Base-by-base conservation (phyloP, 2,329 filamentous ascomycete genomes). In the Pseudofabraea citricarpa region DNA sequence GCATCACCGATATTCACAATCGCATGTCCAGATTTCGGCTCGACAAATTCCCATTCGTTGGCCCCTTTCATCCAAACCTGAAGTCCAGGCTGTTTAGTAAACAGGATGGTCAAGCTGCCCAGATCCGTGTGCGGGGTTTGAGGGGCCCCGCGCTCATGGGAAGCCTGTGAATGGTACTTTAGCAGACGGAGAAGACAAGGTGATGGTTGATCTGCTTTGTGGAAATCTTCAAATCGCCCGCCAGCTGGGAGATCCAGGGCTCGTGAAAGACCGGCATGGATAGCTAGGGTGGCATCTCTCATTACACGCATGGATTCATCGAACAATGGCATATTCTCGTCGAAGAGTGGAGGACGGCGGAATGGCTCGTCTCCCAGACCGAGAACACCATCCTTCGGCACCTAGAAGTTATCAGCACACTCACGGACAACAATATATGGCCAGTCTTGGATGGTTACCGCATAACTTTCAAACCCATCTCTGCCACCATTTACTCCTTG, bases 1-100 rank as follows among this genome's bases (percentile, higher is more conserved):
- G 68, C 66, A 51, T 74, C 71, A 2, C 72, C 71, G 6, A 74
- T 56, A 49, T 74, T 74, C 18, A 73, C 64, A 31, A 74, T 59
- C 10, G 61, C 49, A 44, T 52, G 54, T 1, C 51, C 57, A 1
- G 48, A 47, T 7, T 45, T 27, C 2, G 56, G 57, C 13, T 43
- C 40, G 2, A 58, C 47, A 31, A 46, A 60, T 13, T 45, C 31
- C 57, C 57, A 58, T 2, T 36, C 16, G 9, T 8, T 9, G 3
- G 9, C 15, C 4, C 20, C n/a, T 3, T 16, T 13, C 12, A n/a
- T 21, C 8, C 16, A 13, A 3, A 36, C 33, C n/a, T 36, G 33
- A 7, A 36, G 33, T 7, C 33, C 33, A 10, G 33, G 15, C n/a
- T 8, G 7, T 10, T 10, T 6, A 9, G 33, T 20, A n/a, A 36